Evolutionary conservation across 257 asterid genomes (phyloP), one percentile per base, ranked within the genome.

Genomic region (Handroanthus guayacan): DNA sequence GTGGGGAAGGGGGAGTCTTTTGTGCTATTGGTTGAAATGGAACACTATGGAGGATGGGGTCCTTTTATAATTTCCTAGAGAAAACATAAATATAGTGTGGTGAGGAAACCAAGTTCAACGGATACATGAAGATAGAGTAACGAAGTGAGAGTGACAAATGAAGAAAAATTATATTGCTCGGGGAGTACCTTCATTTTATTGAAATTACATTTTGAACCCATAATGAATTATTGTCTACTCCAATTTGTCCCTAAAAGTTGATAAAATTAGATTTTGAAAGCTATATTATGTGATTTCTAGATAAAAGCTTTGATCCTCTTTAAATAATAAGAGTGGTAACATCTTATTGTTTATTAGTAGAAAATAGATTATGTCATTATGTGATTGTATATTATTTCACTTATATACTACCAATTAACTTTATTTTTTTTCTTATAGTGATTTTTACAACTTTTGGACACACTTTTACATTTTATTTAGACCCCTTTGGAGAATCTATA

Each of bases 91-190:
- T 12, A 62, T 62, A 54, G 39, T 14, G 50, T 38, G 43, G 20
- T 63, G 64, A 25, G 37, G 37, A 39, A 64, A 51, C 54, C 31
- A 73, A 45, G 10, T 5, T 63, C 31, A 37, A 50, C 50, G 50
- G 17, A 48, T 20, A 18, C 6, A 0, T 45, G 6, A 39, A 39
- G 14, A 47, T 34, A 50, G 62, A 74, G 78, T 38, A 39, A 63
- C 55, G 11, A 62, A 48, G 7, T 48, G 74, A 51, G 31, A 69
- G 48, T 51, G 48, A 69, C 74, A 6, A 31, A 48, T 50, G 45
- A 2, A 20, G 18, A 16, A 2, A 17, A 47, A 13, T 13, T 48
- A 31, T 67, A 14, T 67, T 67, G 45, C 73, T 20, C 60, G 5
- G 9, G 20, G 60, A 47, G 73, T 45, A 47, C 25, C 41, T 47